phyloP scores from a whole-genome alignment of 2,329 filamentous ascomycete genomes.

The Pseudocercospora macadamiae region DNA sequence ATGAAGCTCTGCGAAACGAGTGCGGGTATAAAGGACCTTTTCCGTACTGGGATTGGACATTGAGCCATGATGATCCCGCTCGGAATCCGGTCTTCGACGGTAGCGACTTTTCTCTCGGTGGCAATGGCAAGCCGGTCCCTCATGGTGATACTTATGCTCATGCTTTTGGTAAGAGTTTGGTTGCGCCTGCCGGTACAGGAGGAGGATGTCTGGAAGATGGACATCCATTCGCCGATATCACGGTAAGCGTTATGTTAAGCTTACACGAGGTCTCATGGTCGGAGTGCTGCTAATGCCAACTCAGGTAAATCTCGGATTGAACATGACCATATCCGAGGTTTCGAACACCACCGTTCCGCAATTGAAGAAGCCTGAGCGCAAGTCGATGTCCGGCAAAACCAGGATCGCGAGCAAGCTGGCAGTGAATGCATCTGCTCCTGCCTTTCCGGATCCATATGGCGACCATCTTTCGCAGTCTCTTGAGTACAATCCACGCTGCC shows the following conservation, averaged over 20 bases:
- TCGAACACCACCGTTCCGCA: not conserved
- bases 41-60: conserved; percentile 17
- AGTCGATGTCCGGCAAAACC: not conserved
- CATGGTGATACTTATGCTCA: conserved; percentile 22
- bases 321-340: not conserved
- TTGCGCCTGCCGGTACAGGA: not conserved
- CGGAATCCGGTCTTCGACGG: conserved; percentile 47
- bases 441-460: not conserved
- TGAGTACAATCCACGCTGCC: conserved; percentile 19
- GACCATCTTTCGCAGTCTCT: not conserved
- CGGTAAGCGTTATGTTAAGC: not conserved
- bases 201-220: not conserved
- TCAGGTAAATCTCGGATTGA: not conserved
- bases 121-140: conserved; percentile 49
- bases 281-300: not conserved
- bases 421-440: not conserved
- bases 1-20: conserved; percentile 44
- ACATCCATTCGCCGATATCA: not conserved
- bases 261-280: not conserved
- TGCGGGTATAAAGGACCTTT: conserved; percentile 45
- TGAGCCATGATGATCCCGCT: conserved; percentile 42
- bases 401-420: not conserved
- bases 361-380: not conserved
- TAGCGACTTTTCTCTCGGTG: conserved; percentile 46
- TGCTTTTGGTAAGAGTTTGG: not conserved